phyloP scores from a whole-genome alignment of 306 rosid species.

The Cucumis cinereus region DNA sequence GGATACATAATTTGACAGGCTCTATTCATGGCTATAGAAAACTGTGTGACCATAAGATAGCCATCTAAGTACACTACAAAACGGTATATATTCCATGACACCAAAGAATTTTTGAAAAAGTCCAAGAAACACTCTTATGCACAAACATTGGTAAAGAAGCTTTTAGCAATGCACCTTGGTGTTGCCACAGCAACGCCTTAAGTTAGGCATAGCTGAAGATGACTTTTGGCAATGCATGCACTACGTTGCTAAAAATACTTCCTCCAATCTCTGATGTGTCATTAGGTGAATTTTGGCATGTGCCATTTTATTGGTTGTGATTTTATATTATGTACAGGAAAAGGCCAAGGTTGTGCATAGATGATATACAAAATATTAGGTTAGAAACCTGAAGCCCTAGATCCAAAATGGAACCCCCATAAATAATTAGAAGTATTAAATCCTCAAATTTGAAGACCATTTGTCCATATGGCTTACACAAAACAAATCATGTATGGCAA shows the following conservation, averaged over 20 bases:
- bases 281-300: background rate
- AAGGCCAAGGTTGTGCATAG: conserved; percentile 72
- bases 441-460: conserved; percentile 37
- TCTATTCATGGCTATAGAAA: background rate
- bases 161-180: background rate
- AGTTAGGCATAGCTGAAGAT: background rate
- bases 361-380: conserved; percentile 37
- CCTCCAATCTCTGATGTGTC: background rate
- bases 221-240: background rate
- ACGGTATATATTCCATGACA: background rate
- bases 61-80: background rate
- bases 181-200: background rate
- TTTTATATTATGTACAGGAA: conserved; percentile 24
- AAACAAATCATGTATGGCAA: background rate
- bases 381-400: conserved; percentile 63
- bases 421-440: conserved; percentile 74
- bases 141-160: background rate
- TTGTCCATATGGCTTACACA: background rate
- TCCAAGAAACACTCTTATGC: background rate
- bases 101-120: background rate
- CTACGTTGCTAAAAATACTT: background rate
- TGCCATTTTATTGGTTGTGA: background rate
- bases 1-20: background rate
- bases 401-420: conserved; percentile 93
- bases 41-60: background rate